Base-by-base conservation (phyloP, 2,329 filamentous ascomycete species). In the Stenocarpella maydis region DNA sequence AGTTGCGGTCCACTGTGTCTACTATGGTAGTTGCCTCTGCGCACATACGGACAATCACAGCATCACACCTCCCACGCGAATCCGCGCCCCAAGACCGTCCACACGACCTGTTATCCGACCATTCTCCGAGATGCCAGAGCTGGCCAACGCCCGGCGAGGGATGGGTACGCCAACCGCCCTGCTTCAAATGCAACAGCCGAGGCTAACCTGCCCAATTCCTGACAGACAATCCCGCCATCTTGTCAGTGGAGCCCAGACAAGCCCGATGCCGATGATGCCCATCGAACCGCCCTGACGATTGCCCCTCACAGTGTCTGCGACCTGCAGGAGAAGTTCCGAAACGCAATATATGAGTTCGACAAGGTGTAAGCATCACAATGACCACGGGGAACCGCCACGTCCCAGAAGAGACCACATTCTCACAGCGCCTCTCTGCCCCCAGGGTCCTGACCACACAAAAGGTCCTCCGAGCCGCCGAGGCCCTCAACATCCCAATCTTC, bases 261-360 rank as follows among this genome's bases (percentile, higher is more conserved):
- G 2, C 15, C n/a, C 15, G 3, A 24, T 19, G 5, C n/a, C 37
- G 28, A 31, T 14, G 7, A 39, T n/a, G 43, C 43, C 39, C n/a
- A 55, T 43, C 28, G 17, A 14, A 4, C 17, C 26, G 43, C 7
- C 28, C 37, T 43, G 37, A 49, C 50, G 61, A 53, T 19, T 52
- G 24, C 26, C 31, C 28, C 17, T 19, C 37, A 68, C 67, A 98
- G 95, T 76, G 88, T 98, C 78, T 98, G 95, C 83, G 95, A 98
- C 77, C 86, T 98, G 72, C 95, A 98, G 82, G 95, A 98, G 74
- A 97, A 94, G 80, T 98, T 98, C 82, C 88, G 93, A 71, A 84
- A 85, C 10, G 91, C 90, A 68, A 97, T 98, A 75, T 88, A 91
- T 82, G 91, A 97, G 77, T 98, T 95, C 77, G 88, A 93, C 72